Percentiles rank a stretch among this genome's conserved stretches.
These are phyloP conservation scores for Vigna nakashimae DNA, from an alignment of 306 rosid genomes.

Conservation along the genomic window DNA sequence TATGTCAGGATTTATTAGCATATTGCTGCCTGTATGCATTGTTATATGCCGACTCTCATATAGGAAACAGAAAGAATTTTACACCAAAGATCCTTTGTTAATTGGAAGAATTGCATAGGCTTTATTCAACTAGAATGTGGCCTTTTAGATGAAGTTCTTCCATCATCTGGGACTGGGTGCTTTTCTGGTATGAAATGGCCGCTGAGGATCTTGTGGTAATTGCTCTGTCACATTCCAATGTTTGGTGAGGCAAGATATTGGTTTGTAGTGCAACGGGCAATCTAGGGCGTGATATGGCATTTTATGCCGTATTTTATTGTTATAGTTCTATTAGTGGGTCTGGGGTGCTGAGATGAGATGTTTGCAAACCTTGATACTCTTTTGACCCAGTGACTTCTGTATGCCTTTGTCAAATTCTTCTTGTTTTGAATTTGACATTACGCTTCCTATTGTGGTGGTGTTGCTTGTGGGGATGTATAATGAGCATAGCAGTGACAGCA, in stretches of 20 bases:
- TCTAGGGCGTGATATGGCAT: slow-evolving; percentile 42
- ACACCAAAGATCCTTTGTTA: slow-evolving; percentile 47
- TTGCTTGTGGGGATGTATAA: slow-evolving; percentile 28
- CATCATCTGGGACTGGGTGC: slow-evolving; percentile 44
- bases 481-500: slow-evolving; percentile 31
- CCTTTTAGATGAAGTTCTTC: slow-evolving; percentile 48
- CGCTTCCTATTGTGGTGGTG: slow-evolving; percentile 29
- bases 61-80: slow-evolving; percentile 49
- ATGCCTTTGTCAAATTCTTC: slow-evolving; percentile 21
- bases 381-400: slow-evolving; percentile 1
- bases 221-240: slow-evolving; percentile 34
- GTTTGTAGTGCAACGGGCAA: slow-evolving; percentile 39
- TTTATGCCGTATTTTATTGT: background rate
- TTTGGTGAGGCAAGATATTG: slow-evolving; percentile 41
- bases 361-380: slow-evolving; percentile 36
- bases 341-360: slow-evolving; percentile 37
- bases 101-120: slow-evolving; percentile 46
- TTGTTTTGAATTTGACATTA: slow-evolving; percentile 15
- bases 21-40: slow-evolving; percentile 50
- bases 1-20: slow-evolving; percentile 50
- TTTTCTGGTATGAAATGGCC: slow-evolving; percentile 33
- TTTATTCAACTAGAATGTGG: slow-evolving; percentile 44
- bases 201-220: slow-evolving; percentile 43
- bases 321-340: slow-evolving; percentile 40
- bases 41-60: slow-evolving; percentile 43